Evolutionary conservation across 1,284 basidiomycete genomes (phyloP).

Genomic region (Erythrobasidium hasegawianum): DNA sequence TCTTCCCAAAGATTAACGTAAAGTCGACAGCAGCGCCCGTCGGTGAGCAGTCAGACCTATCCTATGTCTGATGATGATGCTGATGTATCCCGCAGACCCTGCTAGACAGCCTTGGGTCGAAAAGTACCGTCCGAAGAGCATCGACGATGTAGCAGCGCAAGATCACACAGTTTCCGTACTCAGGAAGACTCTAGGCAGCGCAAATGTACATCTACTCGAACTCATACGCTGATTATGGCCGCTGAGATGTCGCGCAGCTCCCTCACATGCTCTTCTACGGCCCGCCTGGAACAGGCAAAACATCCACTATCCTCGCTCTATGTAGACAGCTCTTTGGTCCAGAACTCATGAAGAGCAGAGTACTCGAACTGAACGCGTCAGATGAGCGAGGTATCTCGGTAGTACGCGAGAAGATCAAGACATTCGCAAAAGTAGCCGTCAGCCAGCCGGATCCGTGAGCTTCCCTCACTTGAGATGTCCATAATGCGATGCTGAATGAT

Average conservation of each 20-base stretch:
- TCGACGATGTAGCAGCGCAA: slow-evolving; percentile 94
- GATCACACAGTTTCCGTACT: slow-evolving; percentile 93
- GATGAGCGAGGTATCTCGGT: slow-evolving; percentile 97
- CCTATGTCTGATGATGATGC: no score
- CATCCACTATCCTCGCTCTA: slow-evolving; percentile 93
- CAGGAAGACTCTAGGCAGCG: slow-evolving; percentile 81
- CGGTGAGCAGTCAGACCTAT: slow-evolving; percentile 2
- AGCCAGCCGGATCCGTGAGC: slow-evolving; percentile 20
- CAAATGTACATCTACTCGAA: slow-evolving; percentile 71
- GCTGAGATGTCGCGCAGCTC: slow-evolving; percentile 59
- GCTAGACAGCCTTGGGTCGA: slow-evolving; percentile 88
- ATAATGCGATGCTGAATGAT: not conserved
- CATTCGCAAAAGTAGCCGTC: slow-evolving; percentile 71
- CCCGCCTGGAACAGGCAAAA: slow-evolving; percentile 97
- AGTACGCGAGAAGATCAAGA: slow-evolving; percentile 97
- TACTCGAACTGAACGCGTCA: slow-evolving; percentile 97
- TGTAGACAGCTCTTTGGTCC: slow-evolving; percentile 96
- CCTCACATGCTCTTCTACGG: slow-evolving; percentile 99
- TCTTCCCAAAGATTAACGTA: slow-evolving; percentile 29
- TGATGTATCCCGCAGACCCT: slow-evolving; percentile 12
- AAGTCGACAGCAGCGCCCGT: slow-evolving; percentile 27
- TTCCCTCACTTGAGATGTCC: no score
- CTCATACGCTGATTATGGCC: no score
- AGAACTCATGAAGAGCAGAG: slow-evolving; percentile 86
- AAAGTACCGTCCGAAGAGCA: slow-evolving; percentile 98